Evolutionary conservation across 2,329 filamentous ascomycete species (phyloP), one percentile per base, ranked within the genome.

Genomic region (Apiospora phragmitis): DNA sequence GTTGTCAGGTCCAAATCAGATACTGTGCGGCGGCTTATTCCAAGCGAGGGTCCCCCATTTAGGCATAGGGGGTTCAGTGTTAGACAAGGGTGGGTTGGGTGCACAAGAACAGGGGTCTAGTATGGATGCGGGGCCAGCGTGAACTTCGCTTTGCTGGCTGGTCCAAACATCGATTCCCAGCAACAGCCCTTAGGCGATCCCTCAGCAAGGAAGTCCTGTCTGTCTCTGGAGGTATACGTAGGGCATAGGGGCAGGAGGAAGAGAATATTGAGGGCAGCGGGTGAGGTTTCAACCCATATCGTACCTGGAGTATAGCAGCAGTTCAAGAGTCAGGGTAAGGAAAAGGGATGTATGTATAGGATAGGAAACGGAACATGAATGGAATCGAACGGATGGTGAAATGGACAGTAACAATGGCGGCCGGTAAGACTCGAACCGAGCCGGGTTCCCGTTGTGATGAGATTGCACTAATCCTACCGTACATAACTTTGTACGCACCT

Each of bases 21-120:
- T 62, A 62, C 55, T 62, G 55, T 62, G 55, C 32, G 32, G 55
- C 55, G 55, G 55, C 55, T 24, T 62, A 62, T 62, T 62, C 55
- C 55, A 62, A 62, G 55, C 55, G 55, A 62, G 55, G 55, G 18
- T 9, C 32, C 55, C 55, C 32, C 55, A 38, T 62, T 62, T n/a
- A 38, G 55, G 55, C 32, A n/a, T 62, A 62, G 55, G 18, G 32
- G 55, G 32, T n/a, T n/a, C 29, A 38, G 55, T 62, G 32, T 35
- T 62, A 38, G 16, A 62, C 55, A 38, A 62, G 55, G 55, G 32
- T 62, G 18, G 55, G 18, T 35, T 62, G 18, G 55, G 18, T 35
- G 55, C 55, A 62, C 16, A n/a, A 38, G 32, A 38, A 38, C 55
- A 35, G 38, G 55, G 55, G 55, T 51, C 14, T 21, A 16, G 21